Conservation (phyloP, 2,329 filamentous ascomycete species). For the Clonostachys rosea region DNA sequence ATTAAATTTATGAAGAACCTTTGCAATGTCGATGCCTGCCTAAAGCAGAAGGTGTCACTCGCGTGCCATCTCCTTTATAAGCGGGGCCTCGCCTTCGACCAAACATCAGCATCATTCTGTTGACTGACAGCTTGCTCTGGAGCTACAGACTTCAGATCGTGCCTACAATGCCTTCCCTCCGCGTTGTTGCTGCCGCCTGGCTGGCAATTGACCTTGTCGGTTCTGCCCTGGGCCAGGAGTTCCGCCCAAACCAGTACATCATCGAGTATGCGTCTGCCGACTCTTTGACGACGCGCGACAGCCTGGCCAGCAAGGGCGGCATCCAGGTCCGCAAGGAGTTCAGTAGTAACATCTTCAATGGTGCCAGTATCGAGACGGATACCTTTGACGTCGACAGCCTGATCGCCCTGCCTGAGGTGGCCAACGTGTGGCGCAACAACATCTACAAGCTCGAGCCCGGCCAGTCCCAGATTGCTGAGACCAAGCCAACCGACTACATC, state of each 20-base stretch:
- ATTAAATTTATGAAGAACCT: no score
- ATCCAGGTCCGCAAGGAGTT: conserved; percentile 5
- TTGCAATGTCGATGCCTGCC: no score
- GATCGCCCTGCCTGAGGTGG: conserved; percentile 8
- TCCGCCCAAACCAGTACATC: conserved; percentile 3
- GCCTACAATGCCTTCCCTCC: neutral
- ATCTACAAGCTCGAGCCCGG: conserved; percentile 1
- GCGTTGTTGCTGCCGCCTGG: conserved; percentile 1
- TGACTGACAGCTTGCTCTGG: no score
- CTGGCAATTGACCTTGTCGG: conserved; percentile 2
- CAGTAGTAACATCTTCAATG: conserved; percentile 11
- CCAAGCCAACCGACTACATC: conserved; percentile 8
- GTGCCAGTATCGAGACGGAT: conserved; percentile 11
- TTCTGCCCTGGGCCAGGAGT: conserved; percentile 1
- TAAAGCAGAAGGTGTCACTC: no score
- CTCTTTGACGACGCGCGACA: neutral
- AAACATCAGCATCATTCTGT: no score
- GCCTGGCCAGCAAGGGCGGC: neutral
- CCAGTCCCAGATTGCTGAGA: neutral
- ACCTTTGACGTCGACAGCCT: conserved; percentile 9
- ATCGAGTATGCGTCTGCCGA: conserved; percentile 2
- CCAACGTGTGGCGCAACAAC: conserved; percentile 11
- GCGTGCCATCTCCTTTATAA: no score
- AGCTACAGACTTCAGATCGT: neutral
- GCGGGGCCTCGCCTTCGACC: no score